Conservation (phyloP, 2,329 filamentous ascomycete genomes). For the Hymenotorrendiella dingleyae region DNA sequence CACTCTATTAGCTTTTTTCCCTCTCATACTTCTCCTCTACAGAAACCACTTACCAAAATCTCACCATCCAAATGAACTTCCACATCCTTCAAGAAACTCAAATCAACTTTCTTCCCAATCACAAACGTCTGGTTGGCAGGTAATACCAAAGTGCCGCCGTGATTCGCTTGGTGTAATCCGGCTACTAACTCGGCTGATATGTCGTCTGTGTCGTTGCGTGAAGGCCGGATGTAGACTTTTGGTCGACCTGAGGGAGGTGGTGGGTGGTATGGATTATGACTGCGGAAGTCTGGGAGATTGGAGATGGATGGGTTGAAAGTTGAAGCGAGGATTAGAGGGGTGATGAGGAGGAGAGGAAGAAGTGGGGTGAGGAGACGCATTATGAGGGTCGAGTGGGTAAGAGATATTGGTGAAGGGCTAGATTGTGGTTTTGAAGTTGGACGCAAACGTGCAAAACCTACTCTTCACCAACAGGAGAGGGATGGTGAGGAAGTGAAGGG, state of each 20-base stretch:
- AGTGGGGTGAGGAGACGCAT: no score
- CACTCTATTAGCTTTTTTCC: no score
- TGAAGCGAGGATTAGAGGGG: no score
- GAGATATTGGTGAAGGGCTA: no score
- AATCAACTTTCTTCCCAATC: slow-evolving; percentile 52
- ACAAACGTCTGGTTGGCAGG: slow-evolving; percentile 37
- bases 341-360: no score
- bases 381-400: no score
- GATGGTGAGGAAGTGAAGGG: no score
- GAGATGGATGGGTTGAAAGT: no score
- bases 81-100: slow-evolving; percentile 55
- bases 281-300: slow-evolving; percentile 38
- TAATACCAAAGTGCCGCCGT: slow-evolving; percentile 51
- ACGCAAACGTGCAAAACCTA: no score
- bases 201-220: slow-evolving; percentile 48
- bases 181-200: slow-evolving; percentile 48
- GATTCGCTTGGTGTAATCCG: slow-evolving; percentile 49
- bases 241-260: slow-evolving; percentile 29
- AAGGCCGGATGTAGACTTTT: slow-evolving; percentile 46
- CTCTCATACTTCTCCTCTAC: slow-evolving; percentile 30
- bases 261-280: slow-evolving; percentile 34
- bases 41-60: slow-evolving; percentile 35
- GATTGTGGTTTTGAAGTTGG: no score
- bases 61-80: slow-evolving; percentile 56
- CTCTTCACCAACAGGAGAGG: no score